phyloP scores from a whole-genome alignment of 495 filamentous ascomycete species.

The Cairneyella variabilis region DNA sequence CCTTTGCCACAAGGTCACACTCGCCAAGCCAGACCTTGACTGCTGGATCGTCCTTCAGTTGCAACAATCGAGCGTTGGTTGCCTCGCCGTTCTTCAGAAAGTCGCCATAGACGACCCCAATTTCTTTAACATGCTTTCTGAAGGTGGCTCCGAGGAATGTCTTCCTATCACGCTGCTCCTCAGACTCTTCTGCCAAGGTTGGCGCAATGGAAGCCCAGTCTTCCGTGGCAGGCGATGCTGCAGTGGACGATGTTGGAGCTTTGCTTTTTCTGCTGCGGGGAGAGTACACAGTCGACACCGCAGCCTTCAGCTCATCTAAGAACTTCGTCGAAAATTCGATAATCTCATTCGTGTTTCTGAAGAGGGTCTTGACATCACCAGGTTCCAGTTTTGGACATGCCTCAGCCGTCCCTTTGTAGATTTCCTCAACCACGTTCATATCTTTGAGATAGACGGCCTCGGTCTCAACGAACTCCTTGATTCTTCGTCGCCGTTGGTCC shows the following conservation, averaged over 20 bases:
- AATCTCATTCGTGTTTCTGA: conserved; percentile 85
- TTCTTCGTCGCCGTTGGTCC: conserved; percentile 63
- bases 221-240: background rate
- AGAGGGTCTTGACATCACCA: conserved; percentile 82
- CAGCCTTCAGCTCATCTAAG: conserved; percentile 71
- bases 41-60: conserved; percentile 66
- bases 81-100: conserved; percentile 84
- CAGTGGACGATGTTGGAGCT: background rate
- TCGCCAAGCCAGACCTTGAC: conserved; percentile 89
- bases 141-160: conserved; percentile 82
- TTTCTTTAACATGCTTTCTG: conserved; percentile 60
- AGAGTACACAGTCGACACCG: conserved; percentile 68
- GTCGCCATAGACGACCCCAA: conserved; percentile 82
- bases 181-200: conserved; percentile 37
- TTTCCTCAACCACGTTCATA: conserved; percentile 94
- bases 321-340: conserved; percentile 77
- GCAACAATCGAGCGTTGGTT: conserved; percentile 72
- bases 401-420: conserved; percentile 92
- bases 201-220: conserved; percentile 18
- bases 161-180: conserved; percentile 68
- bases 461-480: conserved; percentile 89
- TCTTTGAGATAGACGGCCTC: conserved; percentile 83
- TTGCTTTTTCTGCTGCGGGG: conserved; percentile 28
- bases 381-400: conserved; percentile 72
- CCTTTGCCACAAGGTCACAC: conserved; percentile 81